Evolutionary conservation across 2,329 filamentous ascomycete species (phyloP).

Genomic region (Penicillium sp.): DNA sequence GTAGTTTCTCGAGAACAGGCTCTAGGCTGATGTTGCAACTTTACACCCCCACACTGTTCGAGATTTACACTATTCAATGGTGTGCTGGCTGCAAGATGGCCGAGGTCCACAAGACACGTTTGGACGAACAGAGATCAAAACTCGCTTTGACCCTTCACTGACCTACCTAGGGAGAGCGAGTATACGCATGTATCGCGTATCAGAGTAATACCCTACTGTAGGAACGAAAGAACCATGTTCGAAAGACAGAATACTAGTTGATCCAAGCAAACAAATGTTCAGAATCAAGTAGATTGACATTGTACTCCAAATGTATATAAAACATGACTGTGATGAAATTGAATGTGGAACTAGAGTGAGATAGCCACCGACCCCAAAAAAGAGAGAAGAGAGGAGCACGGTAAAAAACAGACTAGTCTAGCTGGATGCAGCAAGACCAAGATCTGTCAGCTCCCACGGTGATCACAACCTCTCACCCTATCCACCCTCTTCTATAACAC

Average conservation of each 20-base stretch:
- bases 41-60: too few species aligned
- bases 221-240: too few species aligned
- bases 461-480: background rate
- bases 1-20: too few species aligned
- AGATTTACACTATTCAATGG: too few species aligned
- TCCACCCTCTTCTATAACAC: background rate
- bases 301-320: constrained; percentile 1
- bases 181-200: too few species aligned
- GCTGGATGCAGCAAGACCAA: background rate
- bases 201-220: too few species aligned
- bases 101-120: too few species aligned
- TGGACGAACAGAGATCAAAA: too few species aligned
- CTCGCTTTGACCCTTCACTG: too few species aligned
- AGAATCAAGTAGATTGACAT: background rate
- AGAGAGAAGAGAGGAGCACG: background rate
- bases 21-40: too few species aligned
- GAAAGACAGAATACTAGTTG: background rate
- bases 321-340: background rate
- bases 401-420: background rate
- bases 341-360: background rate
- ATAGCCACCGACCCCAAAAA: background rate
- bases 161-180: too few species aligned
- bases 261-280: background rate
- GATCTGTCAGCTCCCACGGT: background rate
- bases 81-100: too few species aligned